Evolutionary conservation across 2,329 filamentous ascomycete species (phyloP), one percentile per base, ranked within the genome.

Genomic region (Colletotrichum melonis): DNA sequence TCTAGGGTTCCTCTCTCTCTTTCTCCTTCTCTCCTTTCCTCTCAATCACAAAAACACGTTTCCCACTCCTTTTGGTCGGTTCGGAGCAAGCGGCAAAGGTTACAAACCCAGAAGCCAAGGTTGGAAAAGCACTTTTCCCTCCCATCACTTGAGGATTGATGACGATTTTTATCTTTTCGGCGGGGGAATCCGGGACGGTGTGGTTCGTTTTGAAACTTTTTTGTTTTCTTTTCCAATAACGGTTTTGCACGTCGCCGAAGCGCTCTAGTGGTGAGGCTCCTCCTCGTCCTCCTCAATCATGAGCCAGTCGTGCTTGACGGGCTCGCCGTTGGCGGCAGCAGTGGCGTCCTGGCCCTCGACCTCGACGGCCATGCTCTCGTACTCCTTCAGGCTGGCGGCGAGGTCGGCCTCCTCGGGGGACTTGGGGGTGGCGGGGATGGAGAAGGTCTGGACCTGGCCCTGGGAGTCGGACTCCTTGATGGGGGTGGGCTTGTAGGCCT

Each of bases 331-430:
- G 77, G 88, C 87, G 83, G 91, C 88, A 76, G 89, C 89, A 74
- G 86, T 84, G 78, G 89, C 87, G 77, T 93, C 91, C 85, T 94
- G 91, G 78, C 96, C 96, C 89, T 98, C 96, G 77, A 98, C 92
- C 86, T 99, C 97, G 78, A 98, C 95, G 79, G 92, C 90, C 89
- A 97, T 95, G 83, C 87, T 90, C 91, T 98, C 96, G 90, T 99
- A 99, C 83, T 95, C 92, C 88, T 97, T 93, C 84, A 99, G 88
- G 85, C 94, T 96, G 85, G 90, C 93, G 82, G 95, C 95, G 76
- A 99, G 93, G 86, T 98, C 94, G 85, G 92, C 87, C 90, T 98
- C 96, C 87, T 98, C 97, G 82, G 97, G 97, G 46, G 95, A 97
- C 82, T 90, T 86, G 81, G 97, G 96, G 72, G 95, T 86, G 84